phyloP scores from a whole-genome alignment of 106 monocot genomes.

The Allium sativum region DNA sequence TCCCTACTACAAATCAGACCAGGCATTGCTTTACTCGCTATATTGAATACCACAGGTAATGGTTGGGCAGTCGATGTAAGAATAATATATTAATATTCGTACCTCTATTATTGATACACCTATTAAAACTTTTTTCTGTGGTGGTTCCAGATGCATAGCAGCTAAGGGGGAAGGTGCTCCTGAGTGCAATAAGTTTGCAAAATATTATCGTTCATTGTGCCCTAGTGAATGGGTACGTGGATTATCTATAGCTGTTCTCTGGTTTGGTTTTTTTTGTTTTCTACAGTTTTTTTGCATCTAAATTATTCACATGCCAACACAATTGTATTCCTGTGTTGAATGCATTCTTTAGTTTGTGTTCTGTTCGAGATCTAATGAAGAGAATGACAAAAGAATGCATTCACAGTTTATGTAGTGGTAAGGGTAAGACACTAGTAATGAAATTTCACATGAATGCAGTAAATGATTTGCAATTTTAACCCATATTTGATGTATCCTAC shows the following conservation, averaged over 20 bases:
- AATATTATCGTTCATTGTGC: slow-evolving; percentile 53
- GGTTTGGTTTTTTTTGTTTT: not conserved
- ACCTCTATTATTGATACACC: too few relatives aligned
- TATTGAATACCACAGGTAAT: slow-evolving; percentile 87
- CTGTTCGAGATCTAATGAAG: not conserved
- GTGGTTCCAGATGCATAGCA: slow-evolving; percentile 34
- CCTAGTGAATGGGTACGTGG: slow-evolving; percentile 49
- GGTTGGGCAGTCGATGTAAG: not conserved
- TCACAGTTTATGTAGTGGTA: too few relatives aligned
- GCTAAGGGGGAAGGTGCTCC: slow-evolving; percentile 41
- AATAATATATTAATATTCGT: not conserved
- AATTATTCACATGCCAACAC: not conserved
- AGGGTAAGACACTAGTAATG: too few relatives aligned
- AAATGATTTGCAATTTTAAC: too few relatives aligned
- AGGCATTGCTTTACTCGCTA: slow-evolving; percentile 98
- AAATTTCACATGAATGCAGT: too few relatives aligned
- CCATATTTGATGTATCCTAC: too few relatives aligned
- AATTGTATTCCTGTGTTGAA: too few relatives aligned
- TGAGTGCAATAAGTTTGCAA: slow-evolving; percentile 56
- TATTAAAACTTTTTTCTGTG: not conserved
- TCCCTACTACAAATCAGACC: slow-evolving; percentile 96
- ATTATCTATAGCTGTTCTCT: slow-evolving; percentile 11
- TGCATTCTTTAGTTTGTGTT: not conserved
- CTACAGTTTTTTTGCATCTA: not conserved
- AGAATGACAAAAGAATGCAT: not conserved